Percentiles rank a stretch among this genome's conserved stretches.
phyloP scores from a whole-genome alignment of 164 flowering plant genomes.

The Amborella trichopoda region DNA sequence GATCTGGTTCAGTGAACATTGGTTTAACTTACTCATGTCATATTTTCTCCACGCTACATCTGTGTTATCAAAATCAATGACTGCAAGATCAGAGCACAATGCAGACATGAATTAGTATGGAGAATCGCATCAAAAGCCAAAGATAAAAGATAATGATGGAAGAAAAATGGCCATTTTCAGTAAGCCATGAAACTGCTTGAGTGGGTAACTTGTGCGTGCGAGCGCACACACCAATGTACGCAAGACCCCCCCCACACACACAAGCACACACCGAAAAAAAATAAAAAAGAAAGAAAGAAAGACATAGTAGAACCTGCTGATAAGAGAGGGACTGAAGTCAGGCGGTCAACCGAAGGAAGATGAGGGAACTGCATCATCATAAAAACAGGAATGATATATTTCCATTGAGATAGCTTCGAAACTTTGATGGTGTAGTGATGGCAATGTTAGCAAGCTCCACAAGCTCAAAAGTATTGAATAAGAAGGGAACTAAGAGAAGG shows the following conservation, averaged over 20 bases:
- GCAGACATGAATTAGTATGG: background rate
- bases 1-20: too few species aligned
- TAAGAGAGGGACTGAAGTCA: constrained; percentile 43
- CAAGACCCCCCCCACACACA: too few species aligned
- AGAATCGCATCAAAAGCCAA: too few species aligned
- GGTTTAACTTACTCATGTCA: constrained; percentile 17
- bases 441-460: too few species aligned
- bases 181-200: too few species aligned
- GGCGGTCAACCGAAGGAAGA: constrained; percentile 37
- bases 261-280: too few species aligned
- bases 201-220: too few species aligned
- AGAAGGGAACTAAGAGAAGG: background rate
- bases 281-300: background rate
- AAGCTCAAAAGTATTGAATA: background rate
- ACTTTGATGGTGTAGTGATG: too few species aligned
- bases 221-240: too few species aligned
- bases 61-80: constrained; percentile 58
- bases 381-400: background rate
- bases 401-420: too few species aligned
- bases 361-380: constrained; percentile 27
- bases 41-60: constrained; percentile 61
- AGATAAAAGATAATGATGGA: too few species aligned
- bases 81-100: constrained; percentile 18
- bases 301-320: constrained; percentile 34
- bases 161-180: too few species aligned